These are phyloP conservation scores for Aspergillus baeticus DNA, from an alignment of 495 filamentous ascomycete genomes.

Conservation along the genomic window DNA sequence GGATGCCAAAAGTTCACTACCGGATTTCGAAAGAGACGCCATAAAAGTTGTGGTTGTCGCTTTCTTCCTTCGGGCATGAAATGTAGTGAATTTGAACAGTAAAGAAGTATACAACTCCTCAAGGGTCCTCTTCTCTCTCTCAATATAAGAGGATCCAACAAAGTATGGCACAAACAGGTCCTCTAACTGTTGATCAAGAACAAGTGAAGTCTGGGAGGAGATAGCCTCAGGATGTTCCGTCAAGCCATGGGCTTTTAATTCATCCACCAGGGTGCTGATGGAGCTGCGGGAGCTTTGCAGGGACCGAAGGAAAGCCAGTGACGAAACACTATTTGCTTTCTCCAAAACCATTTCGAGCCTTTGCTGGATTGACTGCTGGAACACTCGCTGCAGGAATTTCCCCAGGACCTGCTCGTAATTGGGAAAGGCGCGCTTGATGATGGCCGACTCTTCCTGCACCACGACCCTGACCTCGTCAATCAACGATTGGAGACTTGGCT, in stretches of 20 bases:
- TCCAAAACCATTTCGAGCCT: slow-evolving; percentile 93
- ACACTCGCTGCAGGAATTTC: slow-evolving; percentile 91
- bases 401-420: slow-evolving; percentile 91
- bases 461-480: slow-evolving; percentile 92
- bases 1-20: slow-evolving; percentile 75
- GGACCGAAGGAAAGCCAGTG: slow-evolving; percentile 86
- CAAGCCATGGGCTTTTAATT: slow-evolving; percentile 89
- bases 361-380: slow-evolving; percentile 97
- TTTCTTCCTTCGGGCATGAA: slow-evolving; percentile 83
- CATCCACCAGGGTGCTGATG: slow-evolving; percentile 81
- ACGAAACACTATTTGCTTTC: slow-evolving; percentile 86
- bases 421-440: slow-evolving; percentile 93
- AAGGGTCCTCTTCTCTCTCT: slow-evolving; percentile 83
- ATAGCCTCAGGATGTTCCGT: slow-evolving; percentile 93
- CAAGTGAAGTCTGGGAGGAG: slow-evolving; percentile 78
- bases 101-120: slow-evolving; percentile 92
- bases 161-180: slow-evolving; percentile 97
- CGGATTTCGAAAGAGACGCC: slow-evolving; percentile 82
- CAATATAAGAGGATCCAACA: slow-evolving; percentile 90
- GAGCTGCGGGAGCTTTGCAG: slow-evolving; percentile 86
- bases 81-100: slow-evolving; percentile 92
- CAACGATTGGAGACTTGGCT: slow-evolving; percentile 86
- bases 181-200: slow-evolving; percentile 93
- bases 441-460: slow-evolving; percentile 94
- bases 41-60: slow-evolving; percentile 85